These are phyloP conservation scores for Sporothrix sp. DNA, from an alignment of 2,329 filamentous ascomycete species.

Conservation along the genomic window DNA sequence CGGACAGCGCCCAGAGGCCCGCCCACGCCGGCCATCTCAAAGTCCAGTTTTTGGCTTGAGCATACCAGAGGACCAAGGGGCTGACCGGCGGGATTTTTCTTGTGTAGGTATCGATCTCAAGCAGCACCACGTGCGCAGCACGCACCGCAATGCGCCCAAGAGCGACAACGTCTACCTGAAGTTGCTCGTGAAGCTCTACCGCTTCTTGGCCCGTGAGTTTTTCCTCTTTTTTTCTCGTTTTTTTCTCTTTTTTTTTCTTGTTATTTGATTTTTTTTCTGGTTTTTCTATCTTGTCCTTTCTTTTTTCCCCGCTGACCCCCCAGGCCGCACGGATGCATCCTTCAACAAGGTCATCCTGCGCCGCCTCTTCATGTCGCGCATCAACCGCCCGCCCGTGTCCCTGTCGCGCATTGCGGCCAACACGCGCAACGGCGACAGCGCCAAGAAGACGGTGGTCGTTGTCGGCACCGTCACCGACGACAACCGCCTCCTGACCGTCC, in stretches of 20 bases:
- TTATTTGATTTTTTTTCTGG: slow-evolving; percentile 26
- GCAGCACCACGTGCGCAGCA: slow-evolving; percentile 57
- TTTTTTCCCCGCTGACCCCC: not conserved
- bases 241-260: not conserved
- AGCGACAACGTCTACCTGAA: slow-evolving; percentile 97
- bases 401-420: slow-evolving; percentile 79
- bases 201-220: slow-evolving; percentile 85
- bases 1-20: not conserved
- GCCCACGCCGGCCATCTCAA: slow-evolving; percentile 6
- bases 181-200: slow-evolving; percentile 96
- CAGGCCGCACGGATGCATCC: slow-evolving; percentile 87
- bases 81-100: slow-evolving; percentile 40
- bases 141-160: slow-evolving; percentile 91
- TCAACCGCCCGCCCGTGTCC: slow-evolving; percentile 92
- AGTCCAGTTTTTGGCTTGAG: slow-evolving; percentile 35
- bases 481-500: slow-evolving; percentile 81
- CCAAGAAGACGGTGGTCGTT: slow-evolving; percentile 83
- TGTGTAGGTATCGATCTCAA: slow-evolving; percentile 61
- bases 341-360: slow-evolving; percentile 99
- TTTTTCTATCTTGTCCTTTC: not conserved
- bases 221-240: slow-evolving; percentile 3
- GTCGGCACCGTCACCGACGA: slow-evolving; percentile 96
- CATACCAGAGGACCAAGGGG: slow-evolving; percentile 49
- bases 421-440: slow-evolving; percentile 49
- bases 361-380: slow-evolving; percentile 96